Percentiles rank a stretch among this genome's conserved stretches.
These are phyloP conservation scores for Fallopia convolvulus DNA, from an alignment of 148 eudicot genomes.

Conservation along the genomic window DNA sequence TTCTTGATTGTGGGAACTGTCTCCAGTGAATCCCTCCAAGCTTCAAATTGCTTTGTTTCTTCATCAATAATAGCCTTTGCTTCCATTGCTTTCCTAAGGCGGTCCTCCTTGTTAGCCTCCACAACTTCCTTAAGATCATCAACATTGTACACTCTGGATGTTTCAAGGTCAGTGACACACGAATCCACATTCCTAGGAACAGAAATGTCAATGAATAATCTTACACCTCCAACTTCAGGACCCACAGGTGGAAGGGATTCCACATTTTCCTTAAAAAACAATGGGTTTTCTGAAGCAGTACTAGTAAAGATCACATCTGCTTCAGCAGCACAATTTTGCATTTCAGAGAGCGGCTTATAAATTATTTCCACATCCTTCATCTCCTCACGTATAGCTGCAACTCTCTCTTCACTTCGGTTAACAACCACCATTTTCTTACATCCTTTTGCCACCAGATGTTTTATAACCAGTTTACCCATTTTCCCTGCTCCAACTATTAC, in stretches of 20 bases:
- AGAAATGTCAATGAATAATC: slow-evolving; percentile 78
- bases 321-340: slow-evolving; percentile 63
- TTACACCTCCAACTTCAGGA: slow-evolving; percentile 49
- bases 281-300: slow-evolving; percentile 66
- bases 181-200: slow-evolving; percentile 93
- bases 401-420: slow-evolving; percentile 72
- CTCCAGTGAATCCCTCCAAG: slow-evolving; percentile 93
- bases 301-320: slow-evolving; percentile 94
- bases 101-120: slow-evolving; percentile 87
- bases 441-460: slow-evolving; percentile 85
- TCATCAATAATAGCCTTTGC: slow-evolving; percentile 65
- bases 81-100: slow-evolving; percentile 83
- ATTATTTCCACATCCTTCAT: slow-evolving; percentile 60
- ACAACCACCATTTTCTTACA: slow-evolving; percentile 88
- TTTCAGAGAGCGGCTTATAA: slow-evolving; percentile 68
- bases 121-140: slow-evolving; percentile 97
- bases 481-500: slow-evolving; percentile 91
- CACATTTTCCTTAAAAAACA: slow-evolving; percentile 63
- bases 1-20: slow-evolving; percentile 95
- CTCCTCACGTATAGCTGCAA: slow-evolving; percentile 64
- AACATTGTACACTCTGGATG: slow-evolving; percentile 62
- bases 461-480: slow-evolving; percentile 94
- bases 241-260: slow-evolving; percentile 51
- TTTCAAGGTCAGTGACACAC: slow-evolving; percentile 51
- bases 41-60: slow-evolving; percentile 75